These are phyloP conservation scores for Paraconiothyrium brasiliense DNA, from an alignment of 2,329 filamentous ascomycete genomes.

Conservation along the genomic window DNA sequence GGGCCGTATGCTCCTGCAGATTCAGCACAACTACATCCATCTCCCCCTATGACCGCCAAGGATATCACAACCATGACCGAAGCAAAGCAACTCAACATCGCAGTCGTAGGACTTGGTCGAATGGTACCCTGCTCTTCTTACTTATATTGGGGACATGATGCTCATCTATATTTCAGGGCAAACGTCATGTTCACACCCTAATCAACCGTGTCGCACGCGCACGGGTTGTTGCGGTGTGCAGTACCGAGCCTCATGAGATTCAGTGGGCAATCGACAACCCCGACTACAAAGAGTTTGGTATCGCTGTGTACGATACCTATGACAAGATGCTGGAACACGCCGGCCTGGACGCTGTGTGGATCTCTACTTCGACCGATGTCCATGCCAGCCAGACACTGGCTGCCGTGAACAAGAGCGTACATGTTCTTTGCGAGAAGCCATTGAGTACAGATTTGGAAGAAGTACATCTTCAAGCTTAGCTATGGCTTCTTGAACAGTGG, in stretches of 20 bases:
- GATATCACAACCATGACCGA: background rate
- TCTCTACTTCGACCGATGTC: slow-evolving; percentile 44
- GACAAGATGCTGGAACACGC: slow-evolving; percentile 57
- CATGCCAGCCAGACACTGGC: slow-evolving; percentile 45
- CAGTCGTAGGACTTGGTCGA: slow-evolving; percentile 59
- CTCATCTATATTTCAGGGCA: slow-evolving; percentile 36
- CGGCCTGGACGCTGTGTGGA: slow-evolving; percentile 55
- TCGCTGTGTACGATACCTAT: slow-evolving; percentile 57
- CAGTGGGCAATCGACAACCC: slow-evolving; percentile 52
- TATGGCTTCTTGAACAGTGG: background rate
- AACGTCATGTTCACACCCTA: slow-evolving; percentile 59
- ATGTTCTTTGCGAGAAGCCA: slow-evolving; percentile 53
- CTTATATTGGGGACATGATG: no score
- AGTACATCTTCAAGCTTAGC: slow-evolving; percentile 24
- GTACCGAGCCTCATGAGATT: slow-evolving; percentile 56
- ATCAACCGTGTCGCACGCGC: slow-evolving; percentile 56
- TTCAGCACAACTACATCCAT: no score
- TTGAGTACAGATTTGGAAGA: slow-evolving; percentile 44
- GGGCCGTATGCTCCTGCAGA: no score
- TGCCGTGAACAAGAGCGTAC: slow-evolving; percentile 46
- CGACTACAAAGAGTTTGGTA: slow-evolving; percentile 55
- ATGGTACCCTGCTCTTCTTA: slow-evolving; percentile 41
- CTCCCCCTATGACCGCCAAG: no score
- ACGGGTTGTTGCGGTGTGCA: slow-evolving; percentile 60
- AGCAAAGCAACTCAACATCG: slow-evolving; percentile 37